Percentiles rank a stretch among this genome's conserved stretches.
These are phyloP conservation scores for Penicillium parvum DNA, from an alignment of 495 filamentous ascomycete species.

Conservation along the genomic window DNA sequence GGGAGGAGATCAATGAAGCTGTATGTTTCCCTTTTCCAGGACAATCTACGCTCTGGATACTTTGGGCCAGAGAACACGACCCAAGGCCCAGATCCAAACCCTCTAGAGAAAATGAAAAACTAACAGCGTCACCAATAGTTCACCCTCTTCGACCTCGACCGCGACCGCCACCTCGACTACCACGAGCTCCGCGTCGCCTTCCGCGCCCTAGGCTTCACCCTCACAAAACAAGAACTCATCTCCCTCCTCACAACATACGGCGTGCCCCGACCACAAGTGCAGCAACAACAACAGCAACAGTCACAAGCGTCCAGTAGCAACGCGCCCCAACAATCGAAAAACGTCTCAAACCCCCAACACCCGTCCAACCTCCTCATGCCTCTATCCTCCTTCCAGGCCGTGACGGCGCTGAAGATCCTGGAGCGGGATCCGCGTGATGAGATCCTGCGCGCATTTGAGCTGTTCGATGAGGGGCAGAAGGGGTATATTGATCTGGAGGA, in stretches of 20 bases:
- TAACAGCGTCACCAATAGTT: slow-evolving; percentile 55
- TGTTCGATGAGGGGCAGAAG: slow-evolving; percentile 80
- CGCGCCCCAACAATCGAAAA: slow-evolving; percentile 18
- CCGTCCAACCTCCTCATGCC: slow-evolving; percentile 61
- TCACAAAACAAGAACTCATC: slow-evolving; percentile 77
- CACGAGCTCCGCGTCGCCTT: slow-evolving; percentile 97
- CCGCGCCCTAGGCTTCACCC: slow-evolving; percentile 91
- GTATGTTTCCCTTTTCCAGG: no score
- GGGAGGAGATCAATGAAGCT: slow-evolving; percentile 85
- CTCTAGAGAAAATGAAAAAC: slow-evolving; percentile 3
- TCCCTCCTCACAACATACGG: slow-evolving; percentile 70
- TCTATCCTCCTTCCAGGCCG: slow-evolving; percentile 66
- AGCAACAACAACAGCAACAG: slow-evolving; percentile 38
- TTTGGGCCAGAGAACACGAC: neutral
- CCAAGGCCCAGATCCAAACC: neutral
- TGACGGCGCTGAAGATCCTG: slow-evolving; percentile 75
- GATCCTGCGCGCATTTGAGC: slow-evolving; percentile 82
- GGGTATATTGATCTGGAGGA: slow-evolving; percentile 84
- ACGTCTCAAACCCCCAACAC: slow-evolving; percentile 37
- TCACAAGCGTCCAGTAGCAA: slow-evolving; percentile 24
- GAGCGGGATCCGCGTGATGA: slow-evolving; percentile 84
- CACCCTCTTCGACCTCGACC: slow-evolving; percentile 94
- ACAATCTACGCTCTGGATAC: neutral
- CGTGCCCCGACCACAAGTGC: slow-evolving; percentile 49
- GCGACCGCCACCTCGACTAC: slow-evolving; percentile 90